Percentiles rank a stretch among this genome's conserved stretches.
Evolutionary conservation across 2,329 filamentous ascomycete species (phyloP).

Genomic region (Pseudogymnoascus sp.): DNA sequence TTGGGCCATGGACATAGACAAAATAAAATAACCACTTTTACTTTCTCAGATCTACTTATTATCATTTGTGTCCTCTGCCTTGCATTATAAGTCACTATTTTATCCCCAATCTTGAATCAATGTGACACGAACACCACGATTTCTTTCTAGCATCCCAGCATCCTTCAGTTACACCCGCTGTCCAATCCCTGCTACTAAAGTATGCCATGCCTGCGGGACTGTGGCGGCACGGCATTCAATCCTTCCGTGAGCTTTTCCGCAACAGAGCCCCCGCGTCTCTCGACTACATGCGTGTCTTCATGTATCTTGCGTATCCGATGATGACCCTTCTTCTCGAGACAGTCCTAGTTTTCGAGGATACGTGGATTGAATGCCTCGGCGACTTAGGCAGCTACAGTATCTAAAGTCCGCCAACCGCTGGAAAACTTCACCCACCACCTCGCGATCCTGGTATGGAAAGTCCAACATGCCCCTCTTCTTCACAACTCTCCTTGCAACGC

Average conservation of each 20-base stretch:
- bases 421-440: slow-evolving; percentile 54
- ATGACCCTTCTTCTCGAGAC: slow-evolving; percentile 82
- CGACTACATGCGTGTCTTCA: slow-evolving; percentile 86
- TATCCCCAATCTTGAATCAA: background rate
- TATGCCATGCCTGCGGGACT: slow-evolving; percentile 89
- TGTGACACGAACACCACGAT: slow-evolving; percentile 65
- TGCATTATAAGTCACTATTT: background rate
- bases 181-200: slow-evolving; percentile 64
- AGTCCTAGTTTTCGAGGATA: slow-evolving; percentile 72
- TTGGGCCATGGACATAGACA: background rate
- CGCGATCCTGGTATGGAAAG: slow-evolving; percentile 52
- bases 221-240: slow-evolving; percentile 90
- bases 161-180: slow-evolving; percentile 60
- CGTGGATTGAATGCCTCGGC: slow-evolving; percentile 89
- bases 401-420: slow-evolving; percentile 64
- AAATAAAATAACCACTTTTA: background rate
- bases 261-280: slow-evolving; percentile 66
- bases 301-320: slow-evolving; percentile 87
- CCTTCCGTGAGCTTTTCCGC: slow-evolving; percentile 68
- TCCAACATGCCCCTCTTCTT: background rate
- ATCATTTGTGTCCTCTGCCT: background rate
- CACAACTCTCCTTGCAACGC: background rate
- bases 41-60: background rate
- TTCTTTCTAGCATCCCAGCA: slow-evolving; percentile 85
- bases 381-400: slow-evolving; percentile 80